These are phyloP conservation scores for Ehretia macrophylla DNA, from an alignment of 257 asterid genomes.

Conservation along the genomic window DNA sequence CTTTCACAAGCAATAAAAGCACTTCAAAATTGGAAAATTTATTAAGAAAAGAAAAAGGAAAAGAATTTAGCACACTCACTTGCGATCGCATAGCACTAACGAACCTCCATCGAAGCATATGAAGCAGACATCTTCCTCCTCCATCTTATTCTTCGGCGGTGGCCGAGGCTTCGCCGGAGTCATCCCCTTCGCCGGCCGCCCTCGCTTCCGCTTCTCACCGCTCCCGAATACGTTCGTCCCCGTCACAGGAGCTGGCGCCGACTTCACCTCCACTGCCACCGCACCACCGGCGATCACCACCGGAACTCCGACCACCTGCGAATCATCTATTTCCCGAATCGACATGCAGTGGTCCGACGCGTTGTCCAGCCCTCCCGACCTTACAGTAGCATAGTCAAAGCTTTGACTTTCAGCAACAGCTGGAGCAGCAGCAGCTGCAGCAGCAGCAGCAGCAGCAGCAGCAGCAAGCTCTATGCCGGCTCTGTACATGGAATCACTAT, in stretches of 20 bases:
- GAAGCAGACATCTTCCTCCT: constrained; percentile 93
- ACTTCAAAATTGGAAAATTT: constrained; percentile 2
- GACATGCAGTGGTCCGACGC: constrained; percentile 18
- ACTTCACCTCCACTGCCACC: constrained; percentile 1
- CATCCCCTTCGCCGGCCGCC: constrained; percentile 59
- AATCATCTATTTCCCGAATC: constrained; percentile 15
- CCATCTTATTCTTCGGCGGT: constrained; percentile 33
- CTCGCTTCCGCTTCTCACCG: constrained; percentile 60
- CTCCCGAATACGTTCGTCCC: constrained; percentile 24
- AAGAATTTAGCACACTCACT: constrained; percentile 43
- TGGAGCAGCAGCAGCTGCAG: constrained; percentile 29
- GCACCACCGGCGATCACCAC: constrained; percentile 19
- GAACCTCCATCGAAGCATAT: constrained; percentile 97
- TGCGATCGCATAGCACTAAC: constrained; percentile 89
- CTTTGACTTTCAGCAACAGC: constrained; percentile 42
- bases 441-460: constrained; percentile 12
- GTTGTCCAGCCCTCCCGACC: constrained; percentile 16
- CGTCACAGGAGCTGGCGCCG: constrained; percentile 13
- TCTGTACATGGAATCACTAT: neutral
- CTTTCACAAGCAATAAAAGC: neutral
- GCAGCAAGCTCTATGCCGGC: too few relatives aligned
- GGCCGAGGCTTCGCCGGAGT: constrained; percentile 37
- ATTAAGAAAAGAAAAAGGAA: neutral
- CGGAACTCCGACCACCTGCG: constrained; percentile 26
- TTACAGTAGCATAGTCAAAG: constrained; percentile 38